Conservation (phyloP, 1,284 basidiomycete species). For the Tausonia pullulans region DNA sequence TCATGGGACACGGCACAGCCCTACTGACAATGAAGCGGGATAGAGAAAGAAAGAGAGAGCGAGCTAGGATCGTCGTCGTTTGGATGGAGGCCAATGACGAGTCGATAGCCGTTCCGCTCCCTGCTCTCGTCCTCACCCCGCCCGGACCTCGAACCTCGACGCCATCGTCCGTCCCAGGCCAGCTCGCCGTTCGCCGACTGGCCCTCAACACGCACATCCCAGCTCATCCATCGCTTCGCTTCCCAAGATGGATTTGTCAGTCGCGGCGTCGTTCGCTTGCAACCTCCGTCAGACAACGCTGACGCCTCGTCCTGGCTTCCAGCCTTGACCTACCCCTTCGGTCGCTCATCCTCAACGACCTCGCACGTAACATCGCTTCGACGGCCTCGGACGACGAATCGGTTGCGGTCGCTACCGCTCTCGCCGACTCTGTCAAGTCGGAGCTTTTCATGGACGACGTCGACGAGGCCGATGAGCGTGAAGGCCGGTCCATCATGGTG, state of each 20-base stretch:
- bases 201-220: too few species aligned
- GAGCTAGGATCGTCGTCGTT: too few species aligned
- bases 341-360: conserved; percentile 64
- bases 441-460: conserved; percentile 26
- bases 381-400: background rate
- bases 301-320: background rate
- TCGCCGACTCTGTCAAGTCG: conserved; percentile 48
- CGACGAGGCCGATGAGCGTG: conserved; percentile 25
- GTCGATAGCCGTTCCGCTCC: too few species aligned
- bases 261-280: background rate
- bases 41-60: too few species aligned
- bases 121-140: too few species aligned
- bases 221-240: too few species aligned
- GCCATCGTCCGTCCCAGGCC: too few species aligned
- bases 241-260: conserved; percentile 5
- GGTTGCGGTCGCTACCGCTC: conserved; percentile 33
- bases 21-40: too few species aligned
- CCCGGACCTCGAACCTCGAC: too few species aligned
- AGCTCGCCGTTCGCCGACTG: too few species aligned
- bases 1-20: too few species aligned
- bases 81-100: too few species aligned
- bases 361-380: conserved; percentile 52
- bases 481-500: conserved; percentile 48
- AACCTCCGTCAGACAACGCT: background rate
- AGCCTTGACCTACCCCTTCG: conserved; percentile 54